These are phyloP conservation scores for Odonthalia washingtoniensis DNA, from an alignment of 31 red algal species.

Conservation along the genomic window DNA sequence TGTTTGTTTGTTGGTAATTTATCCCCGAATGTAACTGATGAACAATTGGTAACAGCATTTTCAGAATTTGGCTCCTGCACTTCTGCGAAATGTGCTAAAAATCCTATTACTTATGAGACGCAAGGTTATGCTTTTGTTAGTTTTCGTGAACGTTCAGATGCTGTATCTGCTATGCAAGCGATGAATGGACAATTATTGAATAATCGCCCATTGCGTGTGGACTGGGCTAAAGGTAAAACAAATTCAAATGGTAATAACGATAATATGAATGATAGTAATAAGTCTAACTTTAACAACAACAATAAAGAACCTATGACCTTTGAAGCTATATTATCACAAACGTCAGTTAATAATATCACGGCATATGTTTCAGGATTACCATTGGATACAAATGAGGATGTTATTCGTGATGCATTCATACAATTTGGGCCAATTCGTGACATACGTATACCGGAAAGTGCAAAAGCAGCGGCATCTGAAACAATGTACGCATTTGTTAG, in stretches of 20 bases:
- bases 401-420: constrained; percentile 64
- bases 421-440: constrained; percentile 74
- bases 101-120: constrained; percentile 68
- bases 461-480: constrained; percentile 65
- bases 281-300: background rate
- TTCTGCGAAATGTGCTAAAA: constrained; percentile 79
- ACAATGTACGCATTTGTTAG: constrained; percentile 91
- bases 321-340: constrained; percentile 71
- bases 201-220: constrained; percentile 78
- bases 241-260: constrained; percentile 27
- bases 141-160: constrained; percentile 69
- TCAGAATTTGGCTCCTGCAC: constrained; percentile 65
- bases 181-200: constrained; percentile 80
- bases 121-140: constrained; percentile 89
- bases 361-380: constrained; percentile 83
- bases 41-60: constrained; percentile 74
- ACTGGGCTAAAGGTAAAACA: constrained; percentile 85
- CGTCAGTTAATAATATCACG: constrained; percentile 71
- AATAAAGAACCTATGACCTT: constrained; percentile 44
- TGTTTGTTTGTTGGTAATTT: constrained; percentile 91
- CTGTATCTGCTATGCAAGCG: constrained; percentile 71
- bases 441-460: constrained; percentile 85
- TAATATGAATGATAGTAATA: background rate
- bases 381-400: constrained; percentile 42
- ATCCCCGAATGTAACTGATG: constrained; percentile 73